Conservation (phyloP, 345 rosid species). For the Eucalyptus decipiens region DNA sequence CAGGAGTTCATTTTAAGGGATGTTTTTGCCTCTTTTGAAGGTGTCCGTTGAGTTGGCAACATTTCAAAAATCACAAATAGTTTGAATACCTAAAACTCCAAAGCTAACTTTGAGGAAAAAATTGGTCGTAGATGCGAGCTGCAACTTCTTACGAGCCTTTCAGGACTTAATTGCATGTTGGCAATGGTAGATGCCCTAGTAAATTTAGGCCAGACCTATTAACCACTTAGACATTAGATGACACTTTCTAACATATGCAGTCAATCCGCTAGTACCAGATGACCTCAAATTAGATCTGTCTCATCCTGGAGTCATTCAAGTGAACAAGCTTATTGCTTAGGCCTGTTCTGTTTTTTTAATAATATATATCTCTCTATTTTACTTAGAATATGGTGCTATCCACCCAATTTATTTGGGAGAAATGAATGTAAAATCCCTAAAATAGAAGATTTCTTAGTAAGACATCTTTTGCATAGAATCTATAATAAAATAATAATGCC, state of each 20-base stretch:
- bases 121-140: fast-evolving
- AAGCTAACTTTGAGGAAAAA: background rate
- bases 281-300: background rate
- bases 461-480: background rate
- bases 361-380: background rate
- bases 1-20: background rate
- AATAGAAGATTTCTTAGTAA: background rate
- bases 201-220: background rate
- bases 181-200: background rate
- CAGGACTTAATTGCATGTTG: background rate
- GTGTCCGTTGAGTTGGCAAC: background rate
- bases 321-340: background rate
- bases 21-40: background rate
- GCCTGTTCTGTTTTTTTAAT: background rate
- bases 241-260: fast-evolving
- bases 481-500: fast-evolving
- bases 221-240: background rate
- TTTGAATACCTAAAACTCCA: background rate
- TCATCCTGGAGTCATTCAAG: fast-evolving
- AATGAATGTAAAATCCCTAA: background rate
- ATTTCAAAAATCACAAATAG: background rate
- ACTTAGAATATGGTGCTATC: background rate
- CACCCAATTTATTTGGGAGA: background rate
- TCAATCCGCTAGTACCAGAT: fast-evolving
- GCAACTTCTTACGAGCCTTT: background rate